Evolutionary conservation across 805 yeast genomes (phyloP), one percentile per base, ranked within the genome.

Genomic region (Wickerhamiella domercqiae): DNA sequence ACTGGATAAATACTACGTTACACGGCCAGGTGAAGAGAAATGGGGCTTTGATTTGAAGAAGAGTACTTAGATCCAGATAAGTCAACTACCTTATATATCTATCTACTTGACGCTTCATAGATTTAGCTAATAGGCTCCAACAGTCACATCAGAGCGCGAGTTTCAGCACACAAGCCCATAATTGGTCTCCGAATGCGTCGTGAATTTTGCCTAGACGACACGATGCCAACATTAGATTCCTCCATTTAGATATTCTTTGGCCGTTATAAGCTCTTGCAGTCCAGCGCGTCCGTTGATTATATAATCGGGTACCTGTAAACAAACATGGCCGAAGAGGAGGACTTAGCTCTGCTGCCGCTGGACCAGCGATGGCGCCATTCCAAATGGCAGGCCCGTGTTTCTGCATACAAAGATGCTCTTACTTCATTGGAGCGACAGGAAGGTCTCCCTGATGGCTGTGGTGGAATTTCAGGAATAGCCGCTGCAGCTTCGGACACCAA

Each of bases 361-460:
- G 71, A 68, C 14, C 83, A 79, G 38, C 64, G 83, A 37, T 58
- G 79, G 36, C 61, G 56, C 5, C 84, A 79, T 54, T 76, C 78
- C 52, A 42, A 61, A 63, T 90, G 97, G 97, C 86, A 83, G 57
- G 96, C 74, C 11, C 73, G 98, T 42, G 61, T 70, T 39, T 70
- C 64, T 14, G 95, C 87, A 0, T 87, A 86, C 55, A 78, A 75
- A 38, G 87, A 80, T 48, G 52, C 75, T 36, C 59, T 31, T 3
- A 32, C 38, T 16, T 19, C 22, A 4, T 5, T 40, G 14, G 24
- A 32, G 28, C 11, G 11, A 15, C 39, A 40, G 6, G 34, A 17
- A 13, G n/a, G 5, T 9, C 16, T 30, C 5, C 14, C 19, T 17
- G 28, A 21, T 9, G 24, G 11, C 9, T 14, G 25, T 21, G 39